These are phyloP conservation scores for Metschnikowia matae DNA, from an alignment of 805 yeast species.

Conservation along the genomic window DNA sequence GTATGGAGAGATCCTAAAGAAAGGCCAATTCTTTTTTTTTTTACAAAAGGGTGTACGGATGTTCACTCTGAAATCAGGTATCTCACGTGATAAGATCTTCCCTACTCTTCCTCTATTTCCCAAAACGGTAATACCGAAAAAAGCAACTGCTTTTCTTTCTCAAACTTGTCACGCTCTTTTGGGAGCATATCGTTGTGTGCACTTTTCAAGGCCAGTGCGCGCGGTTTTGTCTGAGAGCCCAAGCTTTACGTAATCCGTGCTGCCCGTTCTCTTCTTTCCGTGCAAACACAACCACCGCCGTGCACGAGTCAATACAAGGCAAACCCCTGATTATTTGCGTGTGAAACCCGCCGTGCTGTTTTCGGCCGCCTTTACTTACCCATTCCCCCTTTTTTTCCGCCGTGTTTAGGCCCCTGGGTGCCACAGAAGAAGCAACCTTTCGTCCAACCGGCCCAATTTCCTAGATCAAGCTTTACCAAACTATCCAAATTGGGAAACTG, in stretches of 20 bases:
- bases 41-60: not conserved
- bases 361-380: not conserved
- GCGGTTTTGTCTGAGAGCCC: conserved; percentile 1
- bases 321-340: not conserved
- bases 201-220: conserved; percentile 5
- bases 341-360: not conserved
- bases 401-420: not conserved
- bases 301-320: not conserved
- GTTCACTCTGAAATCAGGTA: too few species aligned
- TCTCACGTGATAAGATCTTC: not conserved
- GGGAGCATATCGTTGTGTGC: not conserved
- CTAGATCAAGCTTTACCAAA: too few species aligned
- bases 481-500: too few species aligned
- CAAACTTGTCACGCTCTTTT: not conserved
- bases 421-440: not conserved
- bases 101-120: not conserved
- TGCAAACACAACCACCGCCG: not conserved
- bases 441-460: too few species aligned
- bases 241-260: conserved; percentile 1
- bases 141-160: not conserved
- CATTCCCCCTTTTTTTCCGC: not conserved
- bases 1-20: too few species aligned
- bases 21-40: too few species aligned
- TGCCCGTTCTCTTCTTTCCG: not conserved
- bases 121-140: too few species aligned